These are phyloP conservation scores for Neonectria hederae DNA, from an alignment of 2,329 filamentous ascomycete species.

Conservation along the genomic window DNA sequence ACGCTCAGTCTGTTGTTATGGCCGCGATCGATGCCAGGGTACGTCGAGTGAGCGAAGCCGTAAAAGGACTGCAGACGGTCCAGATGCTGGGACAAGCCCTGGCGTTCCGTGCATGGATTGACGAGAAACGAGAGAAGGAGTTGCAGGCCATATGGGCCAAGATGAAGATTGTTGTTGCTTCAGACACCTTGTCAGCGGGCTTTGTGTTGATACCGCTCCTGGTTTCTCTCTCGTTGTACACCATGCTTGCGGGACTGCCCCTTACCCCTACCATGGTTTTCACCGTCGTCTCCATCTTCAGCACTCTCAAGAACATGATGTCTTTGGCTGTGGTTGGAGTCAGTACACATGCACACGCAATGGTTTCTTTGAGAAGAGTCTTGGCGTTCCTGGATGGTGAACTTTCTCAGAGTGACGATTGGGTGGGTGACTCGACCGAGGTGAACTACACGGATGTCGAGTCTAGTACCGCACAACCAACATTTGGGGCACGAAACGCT, in stretches of 20 bases:
- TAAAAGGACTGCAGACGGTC: conserved; percentile 14
- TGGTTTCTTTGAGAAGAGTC: conserved; percentile 2
- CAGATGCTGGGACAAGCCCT: conserved; percentile 13
- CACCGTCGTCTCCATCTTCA: conserved; percentile 14
- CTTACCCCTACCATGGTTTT: conserved; percentile 7
- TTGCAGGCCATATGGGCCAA: conserved; percentile 7
- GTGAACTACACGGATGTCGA: background rate
- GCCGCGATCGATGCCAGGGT: conserved; percentile 10
- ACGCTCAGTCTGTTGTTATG: conserved; percentile 11
- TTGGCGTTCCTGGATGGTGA: background rate
- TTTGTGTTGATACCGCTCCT: conserved; percentile 11
- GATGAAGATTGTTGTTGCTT: background rate
- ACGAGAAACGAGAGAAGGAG: conserved; percentile 7
- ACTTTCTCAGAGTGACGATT: background rate
- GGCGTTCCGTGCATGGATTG: background rate
- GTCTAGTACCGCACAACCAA: background rate
- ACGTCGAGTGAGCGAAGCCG: conserved; percentile 3
- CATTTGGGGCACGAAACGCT: background rate
- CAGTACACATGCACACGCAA: conserved; percentile 4
- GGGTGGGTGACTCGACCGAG: background rate
- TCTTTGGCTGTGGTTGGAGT: conserved; percentile 9
- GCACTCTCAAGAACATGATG: conserved; percentile 15
- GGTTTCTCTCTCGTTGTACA: conserved; percentile 4
- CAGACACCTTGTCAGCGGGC: background rate
- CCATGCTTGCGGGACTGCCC: background rate